phyloP scores from a whole-genome alignment of 169 alveolate species.

The Plasmodium gallinaceum region DNA sequence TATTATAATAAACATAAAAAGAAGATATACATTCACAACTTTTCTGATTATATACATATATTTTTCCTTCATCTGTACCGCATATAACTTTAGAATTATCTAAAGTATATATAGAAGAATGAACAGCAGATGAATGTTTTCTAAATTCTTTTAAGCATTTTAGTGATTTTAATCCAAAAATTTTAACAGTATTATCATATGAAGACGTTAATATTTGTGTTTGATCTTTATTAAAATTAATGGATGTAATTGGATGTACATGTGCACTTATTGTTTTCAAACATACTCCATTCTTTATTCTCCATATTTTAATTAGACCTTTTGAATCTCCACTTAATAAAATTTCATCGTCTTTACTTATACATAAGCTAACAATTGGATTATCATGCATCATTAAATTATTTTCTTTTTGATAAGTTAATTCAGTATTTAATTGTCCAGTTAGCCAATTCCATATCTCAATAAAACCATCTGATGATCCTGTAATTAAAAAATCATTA shows the following conservation, averaged over 20 bases:
- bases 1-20: slow-evolving; percentile 79
- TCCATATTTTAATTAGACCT: slow-evolving; percentile 84
- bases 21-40: slow-evolving; percentile 82
- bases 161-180: slow-evolving; percentile 85
- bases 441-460: slow-evolving; percentile 91
- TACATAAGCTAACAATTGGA: slow-evolving; percentile 87
- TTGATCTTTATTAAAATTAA: slow-evolving; percentile 86
- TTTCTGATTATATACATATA: slow-evolving; percentile 84
- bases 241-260: slow-evolving; percentile 83
- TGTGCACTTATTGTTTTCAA: slow-evolving; percentile 83
- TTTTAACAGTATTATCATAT: slow-evolving; percentile 86
- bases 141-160: slow-evolving; percentile 81
- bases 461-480: slow-evolving; percentile 91
- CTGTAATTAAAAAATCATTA: slow-evolving; percentile 88
- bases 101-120: slow-evolving; percentile 80
- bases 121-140: slow-evolving; percentile 83
- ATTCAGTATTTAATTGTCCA: slow-evolving; percentile 86
- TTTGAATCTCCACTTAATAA: slow-evolving; percentile 89
- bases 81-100: slow-evolving; percentile 84
- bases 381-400: slow-evolving; percentile 89
- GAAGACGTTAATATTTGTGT: slow-evolving; percentile 88
- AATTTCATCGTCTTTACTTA: slow-evolving; percentile 90
- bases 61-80: slow-evolving; percentile 86
- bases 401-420: slow-evolving; percentile 86
- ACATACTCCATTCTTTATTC: slow-evolving; percentile 74